Evolutionary conservation across 805 yeast genomes (phyloP).

Genomic region (Alloascoidea africana): DNA sequence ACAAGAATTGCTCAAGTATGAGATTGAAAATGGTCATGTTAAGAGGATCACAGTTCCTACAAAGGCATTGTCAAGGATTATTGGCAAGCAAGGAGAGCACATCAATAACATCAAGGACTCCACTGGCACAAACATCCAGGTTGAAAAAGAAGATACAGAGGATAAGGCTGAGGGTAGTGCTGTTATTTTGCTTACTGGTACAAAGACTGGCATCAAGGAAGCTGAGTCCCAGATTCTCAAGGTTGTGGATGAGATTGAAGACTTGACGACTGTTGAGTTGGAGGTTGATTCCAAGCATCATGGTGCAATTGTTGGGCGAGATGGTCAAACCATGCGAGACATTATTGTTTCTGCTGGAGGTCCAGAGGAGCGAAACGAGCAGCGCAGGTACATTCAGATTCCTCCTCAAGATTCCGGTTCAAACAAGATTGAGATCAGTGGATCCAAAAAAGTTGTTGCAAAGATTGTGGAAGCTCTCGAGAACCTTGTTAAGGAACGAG

Average conservation of each 20-base stretch:
- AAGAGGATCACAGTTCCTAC: constrained; percentile 52
- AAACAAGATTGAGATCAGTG: constrained; percentile 44
- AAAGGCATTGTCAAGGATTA: constrained; percentile 66
- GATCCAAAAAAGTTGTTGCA: constrained; percentile 61
- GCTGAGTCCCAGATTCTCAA: constrained; percentile 50
- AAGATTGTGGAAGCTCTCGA: constrained; percentile 48
- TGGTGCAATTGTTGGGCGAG: constrained; percentile 62
- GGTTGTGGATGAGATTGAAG: constrained; percentile 51
- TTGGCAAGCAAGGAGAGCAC: constrained; percentile 79
- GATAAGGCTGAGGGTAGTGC: constrained; percentile 28
- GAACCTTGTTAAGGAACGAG: constrained; percentile 46
- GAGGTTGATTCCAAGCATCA: constrained; percentile 64
- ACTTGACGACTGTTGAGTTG: constrained; percentile 38
- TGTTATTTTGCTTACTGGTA: constrained; percentile 62
- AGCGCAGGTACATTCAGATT: constrained; percentile 43
- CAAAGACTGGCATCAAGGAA: constrained; percentile 55
- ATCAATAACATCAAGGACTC: constrained; percentile 69
- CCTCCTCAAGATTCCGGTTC: constrained; percentile 56
- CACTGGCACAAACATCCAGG: constrained; percentile 29
- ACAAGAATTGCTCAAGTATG: constrained; percentile 70
- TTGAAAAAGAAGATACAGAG: constrained; percentile 32
- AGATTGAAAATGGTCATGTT: constrained; percentile 69
- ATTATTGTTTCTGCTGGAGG: constrained; percentile 75
- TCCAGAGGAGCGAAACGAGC: constrained; percentile 30
- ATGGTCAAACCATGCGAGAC: constrained; percentile 58